A percentile compares a stretch with the other conserved stretches of the same genome.
phyloP scores from a whole-genome alignment of 192 early-diverging fungal genomes.

The Dispira parvispora region DNA sequence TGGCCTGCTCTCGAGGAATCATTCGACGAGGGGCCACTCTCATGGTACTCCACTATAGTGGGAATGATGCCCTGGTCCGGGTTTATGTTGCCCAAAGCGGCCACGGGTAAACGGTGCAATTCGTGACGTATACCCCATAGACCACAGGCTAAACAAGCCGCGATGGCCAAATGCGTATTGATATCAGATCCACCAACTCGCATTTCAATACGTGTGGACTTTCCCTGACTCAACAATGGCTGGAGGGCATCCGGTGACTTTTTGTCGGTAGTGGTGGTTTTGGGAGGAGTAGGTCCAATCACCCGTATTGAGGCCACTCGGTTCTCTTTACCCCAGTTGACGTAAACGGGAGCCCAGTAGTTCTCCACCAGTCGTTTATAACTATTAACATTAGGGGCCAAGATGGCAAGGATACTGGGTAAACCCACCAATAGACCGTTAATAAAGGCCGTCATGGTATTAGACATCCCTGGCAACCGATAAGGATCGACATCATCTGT shows the following conservation, averaged over 20 bases:
- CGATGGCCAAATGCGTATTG: slow-evolving; percentile 59
- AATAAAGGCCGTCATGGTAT: slow-evolving; percentile 32
- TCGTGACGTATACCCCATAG: slow-evolving; percentile 47
- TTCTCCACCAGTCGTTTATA: slow-evolving; percentile 72
- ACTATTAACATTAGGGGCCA: slow-evolving; percentile 66
- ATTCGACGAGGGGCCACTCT: too few species aligned
- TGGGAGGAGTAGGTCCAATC: slow-evolving; percentile 49
- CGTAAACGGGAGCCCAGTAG: slow-evolving; percentile 70
- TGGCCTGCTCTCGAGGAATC: too few species aligned
- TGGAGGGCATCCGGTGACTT: background rate
- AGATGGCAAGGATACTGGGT: slow-evolving; percentile 49
- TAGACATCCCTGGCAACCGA: slow-evolving; percentile 24
- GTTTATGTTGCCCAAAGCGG: slow-evolving; percentile 12
- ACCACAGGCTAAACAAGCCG: slow-evolving; percentile 52
- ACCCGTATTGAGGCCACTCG: slow-evolving; percentile 52
- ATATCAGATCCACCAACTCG: slow-evolving; percentile 71
- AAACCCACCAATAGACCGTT: slow-evolving; percentile 40
- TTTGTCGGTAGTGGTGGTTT: slow-evolving; percentile 14
- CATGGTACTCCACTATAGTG: too few species aligned
- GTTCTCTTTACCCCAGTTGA: slow-evolving; percentile 65
- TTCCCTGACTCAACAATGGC: background rate
- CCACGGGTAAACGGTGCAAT: slow-evolving; percentile 28
- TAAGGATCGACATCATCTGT: slow-evolving; percentile 14
- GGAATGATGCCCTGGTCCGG: slow-evolving; percentile 12
- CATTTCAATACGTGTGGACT: slow-evolving; percentile 50